Base-by-base conservation (phyloP, 2,329 filamentous ascomycete species). In the Periconia digitata region DNA sequence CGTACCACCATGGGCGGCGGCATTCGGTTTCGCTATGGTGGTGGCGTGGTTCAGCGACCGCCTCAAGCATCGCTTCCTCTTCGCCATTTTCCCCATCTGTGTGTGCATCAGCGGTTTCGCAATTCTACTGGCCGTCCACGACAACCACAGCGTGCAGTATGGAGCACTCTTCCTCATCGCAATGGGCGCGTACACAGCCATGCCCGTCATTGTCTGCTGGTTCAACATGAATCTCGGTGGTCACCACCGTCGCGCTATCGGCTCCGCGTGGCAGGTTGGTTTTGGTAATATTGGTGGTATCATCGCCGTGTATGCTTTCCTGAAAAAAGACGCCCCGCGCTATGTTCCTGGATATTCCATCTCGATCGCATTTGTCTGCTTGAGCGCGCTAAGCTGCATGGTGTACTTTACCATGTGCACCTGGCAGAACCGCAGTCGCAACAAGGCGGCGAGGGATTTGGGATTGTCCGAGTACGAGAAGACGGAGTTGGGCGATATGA, bases 91-190 rank as follows among this genome's bases (percentile, higher is more conserved):
- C 24, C 83, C 87, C 3, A 87, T 92, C 54, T 77, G 75, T 51
- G 69, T 95, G 18, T 77, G 84, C 40, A 86, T 96, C 43, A 66
- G 81, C 0, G 92, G 90, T 2, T 92, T 95, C 57, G 83, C 75
- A 3, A 89, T 92, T 51, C 79, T 96, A 7, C 74, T 95, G 41
- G 75, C 76, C 10, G 82, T 92, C 5, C 87, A 92, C 68, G 72
- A 87, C 64, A 81, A 90, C 66, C 76, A 74, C 0, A 54, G 79
- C 12, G 72, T 89, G 6, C 81, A 94, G 67, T 96, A 96, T 62
- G 87, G 78, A 0, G 89, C 87, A 0, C 79, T 96, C 0, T 95
- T 95, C 76, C 76, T 96, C 24, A 83, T 95, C 42, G 86, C 89
- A 2, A 85, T 85, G 74, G 90, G 90, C 42, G 81, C 83, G 0